Conservation (phyloP, 768 basidiomycete species). For the Trametes elegans region DNA sequence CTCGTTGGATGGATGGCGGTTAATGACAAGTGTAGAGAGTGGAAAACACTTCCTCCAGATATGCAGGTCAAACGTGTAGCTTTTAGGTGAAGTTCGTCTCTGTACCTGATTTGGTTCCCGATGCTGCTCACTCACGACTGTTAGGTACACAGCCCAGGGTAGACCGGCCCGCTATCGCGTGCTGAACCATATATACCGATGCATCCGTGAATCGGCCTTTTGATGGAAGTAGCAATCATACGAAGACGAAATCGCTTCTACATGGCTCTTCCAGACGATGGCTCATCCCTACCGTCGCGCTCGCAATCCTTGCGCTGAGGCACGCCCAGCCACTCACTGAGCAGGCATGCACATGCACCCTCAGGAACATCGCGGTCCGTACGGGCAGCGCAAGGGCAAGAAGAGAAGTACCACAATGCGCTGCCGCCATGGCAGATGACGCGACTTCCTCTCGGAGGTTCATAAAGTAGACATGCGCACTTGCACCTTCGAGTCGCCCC, state of each 20-base stretch:
- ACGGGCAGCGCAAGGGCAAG: background rate
- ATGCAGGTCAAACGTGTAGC: too few species aligned
- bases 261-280: conserved; percentile 1
- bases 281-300: conserved; percentile 1
- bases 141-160: too few species aligned
- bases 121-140: too few species aligned
- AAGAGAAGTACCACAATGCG: background rate
- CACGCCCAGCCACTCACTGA: background rate
- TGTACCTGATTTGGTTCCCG: too few species aligned
- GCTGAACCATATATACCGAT: background rate
- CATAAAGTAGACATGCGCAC: background rate
- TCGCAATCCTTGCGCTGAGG: conserved; percentile 12
- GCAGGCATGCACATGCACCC: background rate
- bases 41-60: too few species aligned
- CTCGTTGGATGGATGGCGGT: too few species aligned
- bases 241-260: background rate
- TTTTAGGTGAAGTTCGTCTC: too few species aligned
- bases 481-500: too few species aligned
- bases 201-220: too few species aligned
- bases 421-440: conserved; percentile 2
- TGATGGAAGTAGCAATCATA: background rate
- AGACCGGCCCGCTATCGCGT: too few species aligned
- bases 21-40: too few species aligned
- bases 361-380: background rate
- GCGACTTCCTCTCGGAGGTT: background rate